Evolutionary conservation across 768 basidiomycete species (phyloP).

Genomic region (Lentinula raphanica): DNA sequence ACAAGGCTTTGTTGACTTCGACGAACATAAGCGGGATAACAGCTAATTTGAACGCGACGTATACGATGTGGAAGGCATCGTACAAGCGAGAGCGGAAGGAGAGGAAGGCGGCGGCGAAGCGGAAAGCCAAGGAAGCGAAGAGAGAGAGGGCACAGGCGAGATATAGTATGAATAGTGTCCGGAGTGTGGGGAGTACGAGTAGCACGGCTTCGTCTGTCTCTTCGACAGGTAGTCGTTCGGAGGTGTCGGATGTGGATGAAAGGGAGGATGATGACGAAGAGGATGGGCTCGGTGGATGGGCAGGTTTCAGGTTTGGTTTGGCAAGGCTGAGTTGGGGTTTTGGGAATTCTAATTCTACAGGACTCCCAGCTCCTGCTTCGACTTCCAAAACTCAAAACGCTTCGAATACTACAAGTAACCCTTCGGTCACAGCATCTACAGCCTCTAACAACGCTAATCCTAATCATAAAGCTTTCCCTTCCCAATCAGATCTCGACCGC

Average conservation of each 20-base stretch:
- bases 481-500: slow-evolving; percentile 37
- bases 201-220: background rate
- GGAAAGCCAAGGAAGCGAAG: background rate
- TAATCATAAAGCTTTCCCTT: slow-evolving; percentile 25
- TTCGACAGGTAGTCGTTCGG: slow-evolving; percentile 4
- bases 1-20: slow-evolving; percentile 1
- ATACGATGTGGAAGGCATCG: background rate
- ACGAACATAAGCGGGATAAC: background rate
- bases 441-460: background rate
- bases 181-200: slow-evolving; percentile 31
- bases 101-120: background rate
- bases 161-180: slow-evolving; percentile 28
- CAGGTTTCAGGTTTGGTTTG: slow-evolving; percentile 38
- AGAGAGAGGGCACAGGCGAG: background rate
- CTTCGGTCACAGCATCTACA: background rate
- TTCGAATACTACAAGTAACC: background rate
- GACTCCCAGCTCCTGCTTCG: slow-evolving; percentile 7
- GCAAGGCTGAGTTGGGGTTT: slow-evolving; percentile 36
- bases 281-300: slow-evolving; percentile 27
- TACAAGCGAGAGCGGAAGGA: slow-evolving; percentile 1
- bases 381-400: background rate
- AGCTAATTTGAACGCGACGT: background rate
- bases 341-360: slow-evolving; percentile 22
- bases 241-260: slow-evolving; percentile 13
- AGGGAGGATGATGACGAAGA: slow-evolving; percentile 18